These are phyloP conservation scores for Cladorrhinum sp. DNA, from an alignment of 2,329 filamentous ascomycete species.

Conservation along the genomic window DNA sequence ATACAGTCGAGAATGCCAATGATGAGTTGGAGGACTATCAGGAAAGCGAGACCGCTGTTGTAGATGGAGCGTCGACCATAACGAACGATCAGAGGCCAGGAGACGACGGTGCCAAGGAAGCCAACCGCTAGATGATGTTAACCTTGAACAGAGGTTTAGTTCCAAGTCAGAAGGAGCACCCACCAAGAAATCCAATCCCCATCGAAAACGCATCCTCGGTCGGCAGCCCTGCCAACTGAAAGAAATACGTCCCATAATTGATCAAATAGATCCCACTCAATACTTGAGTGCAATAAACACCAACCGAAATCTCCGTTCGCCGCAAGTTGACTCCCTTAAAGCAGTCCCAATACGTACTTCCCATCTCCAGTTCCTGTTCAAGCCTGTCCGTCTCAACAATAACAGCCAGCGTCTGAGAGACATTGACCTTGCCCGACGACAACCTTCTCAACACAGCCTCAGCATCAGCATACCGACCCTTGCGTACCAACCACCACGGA, in stretches of 20 bases:
- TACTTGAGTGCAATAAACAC: slow-evolving; percentile 62
- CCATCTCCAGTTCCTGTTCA: slow-evolving; percentile 49
- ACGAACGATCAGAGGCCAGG: slow-evolving; percentile 48
- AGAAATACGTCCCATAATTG: slow-evolving; percentile 61
- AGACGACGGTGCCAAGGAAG: slow-evolving; percentile 51
- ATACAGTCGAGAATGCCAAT: slow-evolving; percentile 38
- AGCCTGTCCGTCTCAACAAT: slow-evolving; percentile 59
- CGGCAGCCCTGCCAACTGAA: slow-evolving; percentile 53
- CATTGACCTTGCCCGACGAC: slow-evolving; percentile 39
- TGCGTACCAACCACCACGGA: slow-evolving; percentile 49
- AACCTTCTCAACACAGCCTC: slow-evolving; percentile 40
- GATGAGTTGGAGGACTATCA: slow-evolving; percentile 25
- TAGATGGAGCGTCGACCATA: slow-evolving; percentile 53
- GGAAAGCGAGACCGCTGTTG: slow-evolving; percentile 43
- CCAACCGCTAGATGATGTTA: slow-evolving; percentile 38
- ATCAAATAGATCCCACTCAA: slow-evolving; percentile 62
- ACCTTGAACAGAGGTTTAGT: not conserved
- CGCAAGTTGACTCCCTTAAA: slow-evolving; percentile 47
- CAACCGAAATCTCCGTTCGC: slow-evolving; percentile 48
- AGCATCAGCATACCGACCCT: slow-evolving; percentile 41
- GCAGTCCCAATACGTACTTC: slow-evolving; percentile 50
- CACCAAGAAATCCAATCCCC: slow-evolving; percentile 34
- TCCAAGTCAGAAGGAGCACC: slow-evolving; percentile 17
- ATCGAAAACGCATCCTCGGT: slow-evolving; percentile 44
- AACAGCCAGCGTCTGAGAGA: slow-evolving; percentile 48